Base-by-base conservation (phyloP, 169 alveolate genomes). In the Miamiensis avidus region DNA sequence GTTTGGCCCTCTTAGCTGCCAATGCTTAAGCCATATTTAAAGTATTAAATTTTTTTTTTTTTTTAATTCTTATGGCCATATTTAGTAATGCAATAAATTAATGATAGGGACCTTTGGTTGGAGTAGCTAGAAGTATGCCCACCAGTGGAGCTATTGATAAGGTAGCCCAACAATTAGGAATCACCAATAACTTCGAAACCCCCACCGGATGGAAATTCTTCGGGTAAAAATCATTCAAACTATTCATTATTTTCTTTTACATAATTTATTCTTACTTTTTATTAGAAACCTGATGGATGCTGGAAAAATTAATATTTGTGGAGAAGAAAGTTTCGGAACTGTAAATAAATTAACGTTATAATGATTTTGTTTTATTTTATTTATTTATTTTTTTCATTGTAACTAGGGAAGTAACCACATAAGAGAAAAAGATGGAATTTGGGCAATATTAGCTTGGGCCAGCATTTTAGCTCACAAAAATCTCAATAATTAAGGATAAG, bases 141-240 rank as follows among this genome's bases (percentile, higher is more conserved):
- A 98, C 99, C 16, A 96, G 99, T 6, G 94, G 96, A 1, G 99
- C 99, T 29, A 90, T 97, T 29, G 99, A 98, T 88, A 86, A 89
- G 87, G 99, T 98, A 25, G 98, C 98, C 4, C 91, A 94, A 76
- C 96, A 97, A 73, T 91, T 96, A 74, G 98, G 98, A 31, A 89
- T 97, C 72, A 89, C 91, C 31, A 79, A 79, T 27, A 82, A 96
- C 74, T 98, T 95, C 92, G 99, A 98, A 89, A 96, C 97, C 11
- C 99, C 99, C 29, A 98, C 99, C 1, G 99, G 99, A 0, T 98
- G 99, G 99, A 98, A 98, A 91, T 98, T 95, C 95, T 98, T 98
- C 86, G 99, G 99, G 29, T 49, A 49, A 49, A 11, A 49, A 49
- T 49, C 20, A 49, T 11, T 49, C 20, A 49, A 49, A 49, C 20